Percentiles rank a stretch among this genome's conserved stretches.
Evolutionary conservation across 352 stramenopile genomes (phyloP).

Genomic region (Phytophthora hibernalis): DNA sequence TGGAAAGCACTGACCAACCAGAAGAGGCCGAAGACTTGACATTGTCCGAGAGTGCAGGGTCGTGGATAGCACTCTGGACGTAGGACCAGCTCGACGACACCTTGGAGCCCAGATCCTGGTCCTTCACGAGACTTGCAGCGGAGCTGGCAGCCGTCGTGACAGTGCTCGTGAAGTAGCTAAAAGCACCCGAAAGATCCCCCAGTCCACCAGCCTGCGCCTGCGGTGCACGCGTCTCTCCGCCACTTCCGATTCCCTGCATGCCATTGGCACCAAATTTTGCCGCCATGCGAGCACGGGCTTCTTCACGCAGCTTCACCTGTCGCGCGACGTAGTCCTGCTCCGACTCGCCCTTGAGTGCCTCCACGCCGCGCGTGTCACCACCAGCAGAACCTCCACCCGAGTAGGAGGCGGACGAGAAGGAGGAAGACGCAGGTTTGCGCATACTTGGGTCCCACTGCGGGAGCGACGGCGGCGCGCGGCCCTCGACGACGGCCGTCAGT

Average conservation of each 20-base stretch:
- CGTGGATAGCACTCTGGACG: conserved; percentile 74
- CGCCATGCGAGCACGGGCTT: conserved; percentile 80
- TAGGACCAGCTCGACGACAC: conserved; percentile 83
- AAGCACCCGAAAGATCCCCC: conserved; percentile 69
- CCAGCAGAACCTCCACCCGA: conserved; percentile 31
- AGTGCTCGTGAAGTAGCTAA: conserved; percentile 78
- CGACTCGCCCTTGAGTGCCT: conserved; percentile 83
- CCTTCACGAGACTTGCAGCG: conserved; percentile 75
- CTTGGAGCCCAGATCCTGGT: conserved; percentile 78
- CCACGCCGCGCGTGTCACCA: conserved; percentile 71
- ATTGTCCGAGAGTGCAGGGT: conserved; percentile 72
- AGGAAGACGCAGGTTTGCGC: conserved; percentile 50
- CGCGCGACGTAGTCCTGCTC: conserved; percentile 80
- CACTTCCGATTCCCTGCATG: conserved; percentile 83
- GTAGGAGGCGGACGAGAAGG: conserved; percentile 40
- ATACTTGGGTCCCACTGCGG: conserved; percentile 71
- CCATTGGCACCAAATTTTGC: conserved; percentile 80
- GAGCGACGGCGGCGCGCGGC: conserved; percentile 52
- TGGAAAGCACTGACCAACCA: conserved; percentile 79
- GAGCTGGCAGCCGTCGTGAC: conserved; percentile 72
- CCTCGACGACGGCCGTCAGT: conserved; percentile 72
- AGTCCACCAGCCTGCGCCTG: conserved; percentile 42
- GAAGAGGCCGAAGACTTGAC: conserved; percentile 85
- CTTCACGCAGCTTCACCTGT: conserved; percentile 76
- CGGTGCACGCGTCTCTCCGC: conserved; percentile 64